phyloP scores from a whole-genome alignment of 768 basidiomycete species.

The Boletus sp. region DNA sequence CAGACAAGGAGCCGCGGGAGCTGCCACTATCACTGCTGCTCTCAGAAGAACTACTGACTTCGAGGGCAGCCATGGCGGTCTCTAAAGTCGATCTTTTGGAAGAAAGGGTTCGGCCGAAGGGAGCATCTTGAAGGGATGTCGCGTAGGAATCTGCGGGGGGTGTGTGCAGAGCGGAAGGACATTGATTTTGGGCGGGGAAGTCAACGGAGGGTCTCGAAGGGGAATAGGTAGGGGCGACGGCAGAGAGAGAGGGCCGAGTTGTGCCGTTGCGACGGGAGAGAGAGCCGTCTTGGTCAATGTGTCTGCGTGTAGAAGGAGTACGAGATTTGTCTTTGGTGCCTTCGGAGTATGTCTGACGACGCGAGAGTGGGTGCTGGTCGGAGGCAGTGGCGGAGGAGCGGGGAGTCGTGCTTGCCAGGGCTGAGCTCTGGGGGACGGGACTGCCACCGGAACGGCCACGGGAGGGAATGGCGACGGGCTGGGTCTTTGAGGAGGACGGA shows the following conservation, averaged over 20 bases:
- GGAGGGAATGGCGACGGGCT: constrained; percentile 33
- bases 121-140: constrained; percentile 29
- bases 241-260: constrained; percentile 43
- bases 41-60: constrained; percentile 44
- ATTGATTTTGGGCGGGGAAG: constrained; percentile 15
- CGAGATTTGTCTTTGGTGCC: constrained; percentile 53
- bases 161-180: constrained; percentile 16
- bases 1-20: constrained; percentile 55
- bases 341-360: constrained; percentile 50
- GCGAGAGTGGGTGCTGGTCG: constrained; percentile 42
- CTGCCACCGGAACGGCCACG: constrained; percentile 55
- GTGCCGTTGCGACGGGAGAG: constrained; percentile 46
- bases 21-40: constrained; percentile 57
- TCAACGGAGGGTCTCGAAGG: constrained; percentile 24
- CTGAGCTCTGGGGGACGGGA: constrained; percentile 35
- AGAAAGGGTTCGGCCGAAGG: constrained; percentile 33
- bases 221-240: constrained; percentile 33
- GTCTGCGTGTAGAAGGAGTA: constrained; percentile 60
- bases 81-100: constrained; percentile 36
- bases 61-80: constrained; percentile 38
- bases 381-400: constrained; percentile 34
- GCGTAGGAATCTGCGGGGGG: constrained; percentile 22
- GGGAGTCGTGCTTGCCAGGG: constrained; percentile 27
- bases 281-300: constrained; percentile 51
- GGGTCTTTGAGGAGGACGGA: constrained; percentile 36